These are phyloP conservation scores for Bullera alba DNA, from an alignment of 768 basidiomycete species.

Conservation along the genomic window DNA sequence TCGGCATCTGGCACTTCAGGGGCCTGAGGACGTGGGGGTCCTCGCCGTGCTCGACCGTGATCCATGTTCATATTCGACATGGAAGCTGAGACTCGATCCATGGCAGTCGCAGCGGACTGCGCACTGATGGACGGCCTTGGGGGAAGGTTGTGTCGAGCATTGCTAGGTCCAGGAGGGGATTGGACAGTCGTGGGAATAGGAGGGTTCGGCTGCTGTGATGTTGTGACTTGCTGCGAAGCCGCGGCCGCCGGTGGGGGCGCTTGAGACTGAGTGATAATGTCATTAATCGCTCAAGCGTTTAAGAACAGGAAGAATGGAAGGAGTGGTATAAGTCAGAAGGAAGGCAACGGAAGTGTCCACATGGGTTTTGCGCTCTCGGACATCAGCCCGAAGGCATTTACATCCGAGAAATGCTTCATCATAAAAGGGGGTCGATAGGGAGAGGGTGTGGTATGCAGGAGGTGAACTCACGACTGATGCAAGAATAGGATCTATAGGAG, in stretches of 20 bases:
- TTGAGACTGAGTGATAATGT: conserved; percentile 9
- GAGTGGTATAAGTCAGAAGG: conserved; percentile 34
- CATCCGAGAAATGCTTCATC: conserved; percentile 46
- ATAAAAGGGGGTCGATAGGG: conserved; percentile 9
- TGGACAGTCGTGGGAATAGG: conserved; percentile 3
- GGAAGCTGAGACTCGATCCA: conserved; percentile 37
- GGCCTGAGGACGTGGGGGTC: conserved; percentile 2
- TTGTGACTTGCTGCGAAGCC: neutral
- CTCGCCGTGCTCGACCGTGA: conserved; percentile 5
- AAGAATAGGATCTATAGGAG: conserved; percentile 30
- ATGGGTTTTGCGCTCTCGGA: conserved; percentile 46
- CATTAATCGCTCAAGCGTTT: neutral
- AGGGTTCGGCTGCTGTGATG: neutral
- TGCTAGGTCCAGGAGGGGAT: conserved; percentile 2
- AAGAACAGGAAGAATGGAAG: neutral
- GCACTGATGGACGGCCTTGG: conserved; percentile 15
- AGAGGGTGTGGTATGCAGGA: neutral
- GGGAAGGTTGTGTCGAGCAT: conserved; percentile 17
- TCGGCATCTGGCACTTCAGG: conserved; percentile 34
- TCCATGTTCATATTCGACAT: conserved; percentile 27
- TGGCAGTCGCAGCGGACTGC: conserved; percentile 24
- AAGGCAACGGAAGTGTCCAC: conserved; percentile 46
- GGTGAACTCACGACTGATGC: conserved; percentile 38
- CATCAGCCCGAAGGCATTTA: conserved; percentile 38
- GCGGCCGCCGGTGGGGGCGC: neutral